Percentiles rank a stretch among this genome's conserved stretches.
phyloP scores from a whole-genome alignment of 805 yeast species.

The Diddensiella santjacobensis region DNA sequence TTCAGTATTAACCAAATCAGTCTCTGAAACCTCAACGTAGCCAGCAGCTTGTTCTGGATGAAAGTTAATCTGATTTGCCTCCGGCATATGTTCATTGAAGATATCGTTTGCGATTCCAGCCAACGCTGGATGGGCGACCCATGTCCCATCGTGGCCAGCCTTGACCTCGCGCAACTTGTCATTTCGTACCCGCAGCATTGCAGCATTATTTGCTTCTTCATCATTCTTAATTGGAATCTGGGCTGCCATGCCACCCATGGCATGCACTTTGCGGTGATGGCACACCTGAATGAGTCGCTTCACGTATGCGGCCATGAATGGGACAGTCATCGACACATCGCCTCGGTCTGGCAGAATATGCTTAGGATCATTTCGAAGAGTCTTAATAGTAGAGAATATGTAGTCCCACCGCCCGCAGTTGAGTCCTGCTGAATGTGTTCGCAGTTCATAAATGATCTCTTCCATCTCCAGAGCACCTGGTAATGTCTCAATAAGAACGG shows the following conservation, averaged over 20 bases:
- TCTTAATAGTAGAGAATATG: slow-evolving; percentile 64
- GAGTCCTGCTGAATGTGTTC: slow-evolving; percentile 64
- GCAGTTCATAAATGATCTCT: slow-evolving; percentile 66
- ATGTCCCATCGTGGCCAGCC: slow-evolving; percentile 69
- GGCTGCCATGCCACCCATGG: slow-evolving; percentile 77
- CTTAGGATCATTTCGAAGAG: slow-evolving; percentile 53
- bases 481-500: slow-evolving; percentile 65
- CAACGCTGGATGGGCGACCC: slow-evolving; percentile 73
- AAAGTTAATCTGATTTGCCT: slow-evolving; percentile 61
- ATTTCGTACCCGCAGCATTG: slow-evolving; percentile 59
- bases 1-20: slow-evolving; percentile 55
- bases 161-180: slow-evolving; percentile 62
- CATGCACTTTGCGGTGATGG: slow-evolving; percentile 66
- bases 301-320: slow-evolving; percentile 67
- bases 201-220: slow-evolving; percentile 50
- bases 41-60: slow-evolving; percentile 40
- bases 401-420: slow-evolving; percentile 78
- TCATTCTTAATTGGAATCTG: slow-evolving; percentile 67
- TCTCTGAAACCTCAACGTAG: slow-evolving; percentile 46
- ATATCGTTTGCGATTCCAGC: slow-evolving; percentile 60
- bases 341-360: slow-evolving; percentile 65
- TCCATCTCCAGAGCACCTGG: slow-evolving; percentile 74
- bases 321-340: slow-evolving; percentile 64
- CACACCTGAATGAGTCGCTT: slow-evolving; percentile 60
- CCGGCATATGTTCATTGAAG: slow-evolving; percentile 66